Percentiles rank a stretch among this genome's conserved stretches.
Evolutionary conservation across 192 early-diverging fungal genomes (phyloP).

Genomic region (Linnemannia schmuckeri): DNA sequence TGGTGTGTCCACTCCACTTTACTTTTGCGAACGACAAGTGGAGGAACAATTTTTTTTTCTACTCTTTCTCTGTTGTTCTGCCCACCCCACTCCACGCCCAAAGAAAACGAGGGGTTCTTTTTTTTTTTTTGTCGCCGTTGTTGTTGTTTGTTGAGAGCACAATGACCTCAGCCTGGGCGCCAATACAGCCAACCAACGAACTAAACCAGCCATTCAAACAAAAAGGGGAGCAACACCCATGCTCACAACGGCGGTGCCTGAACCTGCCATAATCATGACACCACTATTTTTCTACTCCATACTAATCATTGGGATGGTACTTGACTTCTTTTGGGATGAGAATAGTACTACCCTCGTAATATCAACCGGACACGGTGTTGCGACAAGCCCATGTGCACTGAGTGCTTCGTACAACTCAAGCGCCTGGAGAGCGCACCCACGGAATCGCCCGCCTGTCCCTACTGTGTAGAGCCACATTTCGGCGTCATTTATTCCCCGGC

Average conservation of each 20-base stretch:
- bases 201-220: background rate
- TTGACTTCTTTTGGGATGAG: background rate
- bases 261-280: constrained; percentile 9
- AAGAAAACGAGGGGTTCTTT: background rate
- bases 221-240: background rate
- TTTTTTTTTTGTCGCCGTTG: background rate
- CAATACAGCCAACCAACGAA: background rate
- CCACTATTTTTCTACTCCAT: constrained; percentile 2
- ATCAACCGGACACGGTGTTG: constrained; percentile 95
- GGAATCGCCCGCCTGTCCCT: constrained; percentile 85
- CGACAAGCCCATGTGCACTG: constrained; percentile 95
- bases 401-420: constrained; percentile 97
- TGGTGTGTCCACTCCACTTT: no score
- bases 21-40: no score
- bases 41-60: background rate
- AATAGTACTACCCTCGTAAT: constrained; percentile 89
- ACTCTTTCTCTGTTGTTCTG: background rate
- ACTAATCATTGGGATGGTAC: background rate
- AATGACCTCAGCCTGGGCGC: constrained; percentile 25
- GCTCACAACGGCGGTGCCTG: constrained; percentile 8
- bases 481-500: constrained; percentile 82
- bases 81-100: background rate
- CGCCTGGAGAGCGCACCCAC: constrained; percentile 78
- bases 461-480: constrained; percentile 89
- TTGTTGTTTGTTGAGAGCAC: constrained; percentile 22